Evolutionary conservation across 495 filamentous ascomycete genomes (phyloP), one percentile per base, ranked within the genome.

Genomic region (Penicillium angulare): DNA sequence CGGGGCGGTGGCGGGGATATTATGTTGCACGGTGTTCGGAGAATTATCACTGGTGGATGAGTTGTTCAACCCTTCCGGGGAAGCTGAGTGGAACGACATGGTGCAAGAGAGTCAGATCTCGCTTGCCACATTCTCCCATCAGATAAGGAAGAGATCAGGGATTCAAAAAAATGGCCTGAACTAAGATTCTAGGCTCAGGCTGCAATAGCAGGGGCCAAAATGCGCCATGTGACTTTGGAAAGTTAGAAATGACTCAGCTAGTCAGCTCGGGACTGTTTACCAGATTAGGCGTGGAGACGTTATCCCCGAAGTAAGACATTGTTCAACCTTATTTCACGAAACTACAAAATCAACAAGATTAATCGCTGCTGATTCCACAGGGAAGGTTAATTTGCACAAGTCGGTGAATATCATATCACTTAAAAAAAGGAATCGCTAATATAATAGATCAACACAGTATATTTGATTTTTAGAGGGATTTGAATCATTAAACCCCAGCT

Each of bases 71-170:
- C 47, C 54, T 27, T 65, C 59, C 29, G 62, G 57, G 35, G 59
- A 65, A 29, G 48, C 40, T 55, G 62, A 50, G 32, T 56, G 50
- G 50, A 63, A 66, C 23, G 69, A 69, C 70, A 73, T 73, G 55
- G 39, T 47, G 48, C 33, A 29, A 45, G 40, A 34, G 20, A 35
- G 21, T 47, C 43, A 5, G 26, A 3, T 21, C 21, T 34, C 6
- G 47, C n/a, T 21, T 36, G 15, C 35, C 34, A 51, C 47, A 63
- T 60, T 56, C 35, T 49, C 42, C 40, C 38, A 41, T 41, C 38
- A 41, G 38, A 41, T 41, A 41, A 42, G 47, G 16, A 32, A 12
- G 27, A 41, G 23, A 24, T 17, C 18, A 18, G 3, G 9, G 29
- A 21, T 13, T n/a, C 23, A 13, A 10, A 27, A 40, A 18, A 2